Conservation (phyloP, 225 moss, liverwort and hornwort species). For the Straminergon stramineum region DNA sequence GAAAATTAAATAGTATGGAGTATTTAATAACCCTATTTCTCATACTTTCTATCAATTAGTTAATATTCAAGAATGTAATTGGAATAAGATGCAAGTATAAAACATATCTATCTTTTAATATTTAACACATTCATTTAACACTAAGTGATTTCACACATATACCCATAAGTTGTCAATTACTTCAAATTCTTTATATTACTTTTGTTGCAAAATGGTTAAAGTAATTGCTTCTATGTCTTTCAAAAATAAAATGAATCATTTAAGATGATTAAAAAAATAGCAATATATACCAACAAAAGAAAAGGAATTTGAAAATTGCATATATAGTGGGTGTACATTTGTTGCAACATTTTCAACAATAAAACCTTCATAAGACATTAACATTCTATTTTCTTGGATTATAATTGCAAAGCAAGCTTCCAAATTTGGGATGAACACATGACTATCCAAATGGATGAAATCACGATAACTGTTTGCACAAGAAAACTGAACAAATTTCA, state of each 20-base stretch:
- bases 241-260: background rate
- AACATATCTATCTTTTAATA: background rate
- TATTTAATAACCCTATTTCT: background rate
- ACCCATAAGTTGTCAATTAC: background rate
- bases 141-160: background rate
- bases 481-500: background rate
- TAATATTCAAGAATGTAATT: background rate
- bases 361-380: background rate
- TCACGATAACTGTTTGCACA: rapidly evolving
- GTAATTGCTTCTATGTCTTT: background rate
- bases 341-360: background rate
- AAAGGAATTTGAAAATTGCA: background rate
- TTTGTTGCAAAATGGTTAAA: background rate
- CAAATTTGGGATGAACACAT: no score
- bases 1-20: background rate
- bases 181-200: no score
- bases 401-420: rapidly evolving
- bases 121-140: background rate
- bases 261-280: background rate
- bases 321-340: background rate
- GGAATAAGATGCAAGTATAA: background rate
- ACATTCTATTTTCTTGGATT: background rate
- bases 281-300: background rate
- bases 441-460: background rate
- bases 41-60: background rate